These are phyloP conservation scores for Millerozyma acaciae DNA, from an alignment of 805 yeast species.

Conservation along the genomic window DNA sequence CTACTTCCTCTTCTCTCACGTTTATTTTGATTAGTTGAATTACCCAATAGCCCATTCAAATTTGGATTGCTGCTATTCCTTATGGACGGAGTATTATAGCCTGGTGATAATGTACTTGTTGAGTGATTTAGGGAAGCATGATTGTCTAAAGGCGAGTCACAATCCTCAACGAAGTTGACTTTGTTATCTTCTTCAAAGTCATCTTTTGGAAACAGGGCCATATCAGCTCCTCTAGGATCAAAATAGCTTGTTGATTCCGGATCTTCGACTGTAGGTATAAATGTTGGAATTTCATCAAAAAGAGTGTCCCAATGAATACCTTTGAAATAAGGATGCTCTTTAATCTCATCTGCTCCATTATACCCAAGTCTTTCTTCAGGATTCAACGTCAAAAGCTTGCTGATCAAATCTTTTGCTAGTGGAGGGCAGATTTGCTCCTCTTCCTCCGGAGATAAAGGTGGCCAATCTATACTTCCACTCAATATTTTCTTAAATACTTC, in stretches of 20 bases:
- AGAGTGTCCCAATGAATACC: constrained; percentile 72
- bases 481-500: constrained; percentile 80
- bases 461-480: constrained; percentile 79
- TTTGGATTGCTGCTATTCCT: constrained; percentile 4
- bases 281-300: constrained; percentile 70
- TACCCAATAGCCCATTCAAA: constrained; percentile 7
- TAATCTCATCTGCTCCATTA: constrained; percentile 78
- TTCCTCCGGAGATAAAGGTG: constrained; percentile 56
- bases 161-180: constrained; percentile 11
- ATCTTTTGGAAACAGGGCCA: constrained; percentile 55
- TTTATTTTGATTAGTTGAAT: constrained; percentile 20
- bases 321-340: constrained; percentile 70
- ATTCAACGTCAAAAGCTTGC: constrained; percentile 56
- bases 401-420: constrained; percentile 72
- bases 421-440: constrained; percentile 50
- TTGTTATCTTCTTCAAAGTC: constrained; percentile 37
- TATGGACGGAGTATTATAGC: neutral
- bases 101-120: constrained; percentile 2
- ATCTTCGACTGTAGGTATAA: constrained; percentile 72
- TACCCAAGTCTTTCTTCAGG: constrained; percentile 69
- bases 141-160: neutral
- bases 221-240: constrained; percentile 82
- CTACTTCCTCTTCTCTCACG: constrained; percentile 73
- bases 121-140: constrained; percentile 15
- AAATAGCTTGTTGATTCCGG: constrained; percentile 91